These are phyloP conservation scores for Paramecium primaurelia DNA, from an alignment of 73 alveolate species.

Conservation along the genomic window DNA sequence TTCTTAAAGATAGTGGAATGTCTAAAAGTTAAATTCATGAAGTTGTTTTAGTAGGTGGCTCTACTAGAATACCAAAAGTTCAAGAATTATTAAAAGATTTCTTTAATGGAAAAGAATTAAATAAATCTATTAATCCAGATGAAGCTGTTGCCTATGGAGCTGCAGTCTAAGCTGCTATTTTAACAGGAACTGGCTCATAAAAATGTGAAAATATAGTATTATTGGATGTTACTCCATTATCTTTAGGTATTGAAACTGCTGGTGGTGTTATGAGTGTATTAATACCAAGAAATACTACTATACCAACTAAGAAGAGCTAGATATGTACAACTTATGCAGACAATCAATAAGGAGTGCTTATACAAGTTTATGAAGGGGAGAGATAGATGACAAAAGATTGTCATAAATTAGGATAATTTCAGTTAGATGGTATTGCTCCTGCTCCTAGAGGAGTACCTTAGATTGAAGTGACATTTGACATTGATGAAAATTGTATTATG, in stretches of 20 bases:
- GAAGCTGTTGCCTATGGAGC: constrained; percentile 69
- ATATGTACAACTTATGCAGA: constrained; percentile 97
- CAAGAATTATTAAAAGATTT: constrained; percentile 32
- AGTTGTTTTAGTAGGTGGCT: constrained; percentile 79
- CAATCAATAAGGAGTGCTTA: constrained; percentile 93
- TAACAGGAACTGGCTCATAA: constrained; percentile 47
- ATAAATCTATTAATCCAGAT: constrained; percentile 67
- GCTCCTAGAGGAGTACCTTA: constrained; percentile 96
- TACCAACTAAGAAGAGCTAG: constrained; percentile 67
- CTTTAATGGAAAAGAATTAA: constrained; percentile 56
- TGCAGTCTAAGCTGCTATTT: constrained; percentile 57
- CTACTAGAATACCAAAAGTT: constrained; percentile 78
- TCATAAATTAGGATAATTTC: constrained; percentile 93
- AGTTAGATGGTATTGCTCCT: constrained; percentile 89
- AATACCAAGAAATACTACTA: constrained; percentile 62
- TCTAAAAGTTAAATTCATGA: constrained; percentile 68
- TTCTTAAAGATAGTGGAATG: constrained; percentile 54
- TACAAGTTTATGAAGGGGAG: constrained; percentile 98
- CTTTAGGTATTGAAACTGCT: constrained; percentile 71
- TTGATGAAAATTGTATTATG: constrained; percentile 92
- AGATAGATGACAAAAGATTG: constrained; percentile 91
- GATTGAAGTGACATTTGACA: constrained; percentile 87
- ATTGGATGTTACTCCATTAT: constrained; percentile 70
- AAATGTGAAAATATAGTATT: constrained; percentile 50
- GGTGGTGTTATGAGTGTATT: constrained; percentile 66